Evolutionary conservation across 495 filamentous ascomycete species (phyloP).

Genomic region (Penicillium macrosclerotiorum): DNA sequence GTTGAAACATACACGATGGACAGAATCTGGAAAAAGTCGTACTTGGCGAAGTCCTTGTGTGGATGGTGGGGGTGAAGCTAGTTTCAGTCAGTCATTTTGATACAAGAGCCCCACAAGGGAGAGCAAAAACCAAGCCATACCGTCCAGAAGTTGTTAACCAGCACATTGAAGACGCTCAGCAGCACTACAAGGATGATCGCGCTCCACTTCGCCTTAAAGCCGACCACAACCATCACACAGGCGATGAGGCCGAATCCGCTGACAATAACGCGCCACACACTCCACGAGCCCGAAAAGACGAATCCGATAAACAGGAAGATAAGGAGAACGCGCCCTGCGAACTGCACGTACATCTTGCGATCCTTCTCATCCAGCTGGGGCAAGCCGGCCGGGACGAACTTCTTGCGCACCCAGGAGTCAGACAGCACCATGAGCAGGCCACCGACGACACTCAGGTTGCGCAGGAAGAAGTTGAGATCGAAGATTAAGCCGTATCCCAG

Average conservation of each 20-base stretch:
- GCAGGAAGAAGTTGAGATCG: constrained; percentile 99
- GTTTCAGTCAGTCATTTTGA: constrained; percentile 22
- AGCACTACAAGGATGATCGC: constrained; percentile 91
- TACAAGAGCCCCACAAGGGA: neutral
- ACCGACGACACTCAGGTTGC: constrained; percentile 95
- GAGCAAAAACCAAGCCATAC: constrained; percentile 52
- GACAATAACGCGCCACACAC: constrained; percentile 77
- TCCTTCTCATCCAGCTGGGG: constrained; percentile 97
- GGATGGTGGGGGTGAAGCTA: constrained; percentile 98
- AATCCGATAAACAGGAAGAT: constrained; percentile 98
- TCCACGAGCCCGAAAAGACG: constrained; percentile 93
- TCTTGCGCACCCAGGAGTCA: constrained; percentile 96
- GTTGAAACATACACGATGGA: constrained; percentile 82
- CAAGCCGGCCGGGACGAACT: constrained; percentile 91
- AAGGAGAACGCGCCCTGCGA: constrained; percentile 90
- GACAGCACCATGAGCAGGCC: constrained; percentile 97
- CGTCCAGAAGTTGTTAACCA: constrained; percentile 99
- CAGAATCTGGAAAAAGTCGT: constrained; percentile 99
- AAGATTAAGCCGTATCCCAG: constrained; percentile 98
- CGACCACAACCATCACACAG: constrained; percentile 98
- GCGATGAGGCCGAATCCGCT: constrained; percentile 81
- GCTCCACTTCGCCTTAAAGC: constrained; percentile 99
- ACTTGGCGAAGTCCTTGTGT: constrained; percentile 99
- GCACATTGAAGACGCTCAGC: constrained; percentile 89
- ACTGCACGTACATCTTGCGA: constrained; percentile 99